Base-by-base conservation (phyloP, 2,329 filamentous ascomycete species). In the Calonectria honghensis region DNA sequence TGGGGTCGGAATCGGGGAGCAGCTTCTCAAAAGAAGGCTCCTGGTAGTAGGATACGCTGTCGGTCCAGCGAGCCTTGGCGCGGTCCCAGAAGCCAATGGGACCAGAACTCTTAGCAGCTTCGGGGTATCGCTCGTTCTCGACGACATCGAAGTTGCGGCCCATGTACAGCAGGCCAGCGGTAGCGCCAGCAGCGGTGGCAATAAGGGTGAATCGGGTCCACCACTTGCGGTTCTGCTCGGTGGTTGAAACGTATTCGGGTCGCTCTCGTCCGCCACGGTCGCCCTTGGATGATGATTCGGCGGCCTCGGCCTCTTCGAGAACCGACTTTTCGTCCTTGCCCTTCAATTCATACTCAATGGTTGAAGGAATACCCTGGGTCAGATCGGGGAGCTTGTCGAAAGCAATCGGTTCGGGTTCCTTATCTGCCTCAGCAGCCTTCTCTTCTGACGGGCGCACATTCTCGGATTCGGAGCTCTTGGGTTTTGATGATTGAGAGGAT, bases 1-100 rank as follows among this genome's bases (percentile, higher is more conserved):
- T 91, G 24, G 95, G 94, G 77, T 98, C 93, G 51, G 93, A 90
- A 78, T 96, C 94, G 9, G 95, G 97, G 27, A 99, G 90, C 73
- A 99, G 90, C 89, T 98, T 98, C 73, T 95, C 93, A 85, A 98
- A 98, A 11, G 96, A 94, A 4, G 97, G 97, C 81, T 98, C 96
- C 79, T 96, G 96, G 88, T 98, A 99, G 88, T 98, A 98, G 79
- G 93, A 94, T 75, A 97, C 90, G 73, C 95, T 92, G 77, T 95
- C 93, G 75, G 89, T 90, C 80, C 95, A 89, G 68, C 97, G 93
- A 68, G 96, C 93, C 81, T 90, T 93, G 68, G 93, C 92, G 74
- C 97, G 94, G 80, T 92, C 92, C 89, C 94, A 98, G 91, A 97
- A 97, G 37, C 94, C 88, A 3, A 87, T 88, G 1, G 94, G 84